Percentiles rank a stretch among this genome's conserved stretches.
phyloP scores from a whole-genome alignment of 2,329 filamentous ascomycete genomes.

The Exophiala aquamarina region DNA sequence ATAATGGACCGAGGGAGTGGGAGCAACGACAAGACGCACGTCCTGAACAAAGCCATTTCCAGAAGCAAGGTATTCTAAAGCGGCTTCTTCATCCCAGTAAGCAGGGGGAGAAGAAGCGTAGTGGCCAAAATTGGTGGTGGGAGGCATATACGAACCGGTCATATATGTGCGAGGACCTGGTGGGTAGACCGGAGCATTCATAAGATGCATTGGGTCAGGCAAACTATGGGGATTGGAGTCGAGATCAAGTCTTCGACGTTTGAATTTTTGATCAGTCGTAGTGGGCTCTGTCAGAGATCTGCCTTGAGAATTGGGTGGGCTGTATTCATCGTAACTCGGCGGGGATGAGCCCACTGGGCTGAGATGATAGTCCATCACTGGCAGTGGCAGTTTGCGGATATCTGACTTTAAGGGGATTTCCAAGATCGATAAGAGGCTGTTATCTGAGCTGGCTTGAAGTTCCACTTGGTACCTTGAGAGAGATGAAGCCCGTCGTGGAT shows the following conservation, averaged over 20 bases:
- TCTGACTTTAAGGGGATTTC: too few relatives aligned
- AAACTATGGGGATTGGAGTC: slow-evolving; percentile 10
- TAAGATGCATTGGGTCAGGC: slow-evolving; percentile 9
- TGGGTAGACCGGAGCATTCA: too few relatives aligned
- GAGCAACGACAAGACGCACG: slow-evolving; percentile 1
- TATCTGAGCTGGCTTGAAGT: too few relatives aligned
- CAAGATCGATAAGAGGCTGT: too few relatives aligned
- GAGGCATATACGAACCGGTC: too few relatives aligned
- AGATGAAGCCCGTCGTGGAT: too few relatives aligned
- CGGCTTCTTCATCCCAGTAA: slow-evolving; percentile 17
- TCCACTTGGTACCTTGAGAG: too few relatives aligned
- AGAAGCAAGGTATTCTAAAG: slow-evolving; percentile 16
- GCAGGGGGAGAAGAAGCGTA: background rate
- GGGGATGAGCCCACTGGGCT: slow-evolving; percentile 15
- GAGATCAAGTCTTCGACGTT: slow-evolving; percentile 19
- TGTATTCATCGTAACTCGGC: slow-evolving; percentile 16
- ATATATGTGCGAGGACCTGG: too few relatives aligned
- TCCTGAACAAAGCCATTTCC: slow-evolving; percentile 18
- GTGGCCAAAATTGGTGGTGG: too few relatives aligned
- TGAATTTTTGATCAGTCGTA: slow-evolving; percentile 16
- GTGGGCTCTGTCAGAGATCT: slow-evolving; percentile 16
- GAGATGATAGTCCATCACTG: slow-evolving; percentile 13
- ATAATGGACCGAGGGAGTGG: too few relatives aligned
- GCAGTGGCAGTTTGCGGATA: background rate
- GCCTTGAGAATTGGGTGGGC: slow-evolving; percentile 12